Evolutionary conservation across 2,329 filamentous ascomycete species (phyloP).

Genomic region (Fusarium hostae): DNA sequence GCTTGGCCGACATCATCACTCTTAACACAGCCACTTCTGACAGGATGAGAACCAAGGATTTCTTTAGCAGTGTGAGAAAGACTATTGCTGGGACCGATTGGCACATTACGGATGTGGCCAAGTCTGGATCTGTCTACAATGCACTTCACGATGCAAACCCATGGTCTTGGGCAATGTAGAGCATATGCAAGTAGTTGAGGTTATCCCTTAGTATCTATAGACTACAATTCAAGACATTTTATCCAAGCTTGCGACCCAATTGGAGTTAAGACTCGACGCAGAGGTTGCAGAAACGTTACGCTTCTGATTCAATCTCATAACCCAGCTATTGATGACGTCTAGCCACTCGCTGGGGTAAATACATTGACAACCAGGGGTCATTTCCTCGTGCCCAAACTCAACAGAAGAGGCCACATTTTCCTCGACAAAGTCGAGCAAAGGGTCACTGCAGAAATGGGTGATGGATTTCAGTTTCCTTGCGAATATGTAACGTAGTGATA

Average conservation of each 20-base stretch:
- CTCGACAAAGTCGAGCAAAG: not conserved
- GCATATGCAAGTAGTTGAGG: not conserved
- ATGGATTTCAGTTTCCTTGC: not conserved
- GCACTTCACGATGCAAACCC: conserved; percentile 3
- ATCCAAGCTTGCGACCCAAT: not conserved
- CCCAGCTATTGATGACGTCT: not conserved
- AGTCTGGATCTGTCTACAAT: conserved; percentile 6
- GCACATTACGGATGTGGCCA: not conserved
- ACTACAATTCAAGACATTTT: not conserved
- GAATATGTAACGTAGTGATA: not conserved
- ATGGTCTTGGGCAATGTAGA: conserved; percentile 12
- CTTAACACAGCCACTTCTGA: not conserved
- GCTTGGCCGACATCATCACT: conserved; percentile 3
- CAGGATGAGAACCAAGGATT: not conserved
- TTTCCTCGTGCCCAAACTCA: not conserved
- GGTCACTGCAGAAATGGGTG: not conserved
- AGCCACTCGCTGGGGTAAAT: not conserved
- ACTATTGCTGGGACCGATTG: not conserved
- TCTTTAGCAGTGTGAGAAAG: conserved; percentile 6
- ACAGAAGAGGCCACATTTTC: not conserved
- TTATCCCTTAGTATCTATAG: not conserved
- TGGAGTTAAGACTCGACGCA: not conserved
- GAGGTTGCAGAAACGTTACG: not conserved
- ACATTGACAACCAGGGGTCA: too few relatives aligned
- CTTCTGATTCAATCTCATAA: not conserved